Evolutionary conservation across 148 eudicot species (phyloP).

Genomic region (Tetragonia tetragonoides): DNA sequence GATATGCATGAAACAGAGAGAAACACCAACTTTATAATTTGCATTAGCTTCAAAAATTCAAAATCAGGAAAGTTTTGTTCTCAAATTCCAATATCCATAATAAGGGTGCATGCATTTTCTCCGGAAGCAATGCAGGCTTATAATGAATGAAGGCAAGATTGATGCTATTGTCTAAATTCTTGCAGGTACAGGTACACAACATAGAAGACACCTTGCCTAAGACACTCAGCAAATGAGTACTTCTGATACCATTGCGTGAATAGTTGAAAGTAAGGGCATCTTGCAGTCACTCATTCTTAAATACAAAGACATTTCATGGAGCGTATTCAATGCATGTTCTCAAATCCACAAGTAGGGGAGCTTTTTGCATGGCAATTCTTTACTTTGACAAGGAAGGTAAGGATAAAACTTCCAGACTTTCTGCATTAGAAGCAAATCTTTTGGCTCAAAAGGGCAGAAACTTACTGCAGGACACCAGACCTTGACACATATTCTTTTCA

Average conservation of each 20-base stretch:
- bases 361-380: not conserved
- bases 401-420: not conserved
- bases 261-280: not conserved
- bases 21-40: not conserved
- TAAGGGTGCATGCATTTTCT: not conserved
- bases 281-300: not conserved
- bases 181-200: not conserved
- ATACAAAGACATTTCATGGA: not conserved
- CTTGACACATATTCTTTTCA: not conserved
- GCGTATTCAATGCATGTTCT: too few species aligned
- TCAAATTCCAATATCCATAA: too few species aligned
- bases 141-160: not conserved
- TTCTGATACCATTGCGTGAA: too few species aligned
- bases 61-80: too few species aligned
- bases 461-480: not conserved
- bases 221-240: too few species aligned
- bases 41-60: not conserved
- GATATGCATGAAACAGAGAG: not conserved
- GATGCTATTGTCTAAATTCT: not conserved
- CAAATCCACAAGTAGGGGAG: too few species aligned
- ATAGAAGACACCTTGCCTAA: too few species aligned
- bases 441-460: not conserved
- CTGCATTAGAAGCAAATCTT: slow-evolving; percentile 8
- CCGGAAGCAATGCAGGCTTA: not conserved
- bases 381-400: not conserved